Evolutionary conservation across 1,139 yeast genomes (phyloP).

Genomic region (Yamadazyma atlantica): DNA sequence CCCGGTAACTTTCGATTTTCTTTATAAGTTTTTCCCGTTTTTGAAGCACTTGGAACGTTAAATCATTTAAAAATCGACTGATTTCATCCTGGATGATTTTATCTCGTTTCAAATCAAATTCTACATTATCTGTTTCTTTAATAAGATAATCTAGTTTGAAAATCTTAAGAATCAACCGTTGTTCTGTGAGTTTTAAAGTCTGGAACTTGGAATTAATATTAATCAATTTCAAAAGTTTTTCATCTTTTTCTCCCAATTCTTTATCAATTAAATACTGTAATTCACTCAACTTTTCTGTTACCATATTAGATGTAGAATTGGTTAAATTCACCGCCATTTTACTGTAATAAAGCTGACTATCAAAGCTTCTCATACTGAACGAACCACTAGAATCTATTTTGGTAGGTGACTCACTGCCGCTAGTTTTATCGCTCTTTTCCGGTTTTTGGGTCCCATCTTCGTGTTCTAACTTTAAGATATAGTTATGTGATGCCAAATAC

Average conservation of each 20-base stretch:
- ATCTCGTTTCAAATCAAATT: slow-evolving; percentile 22
- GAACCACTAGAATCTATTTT: slow-evolving; percentile 11
- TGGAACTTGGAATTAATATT: slow-evolving; percentile 22
- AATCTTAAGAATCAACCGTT: slow-evolving; percentile 30
- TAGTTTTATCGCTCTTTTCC: slow-evolving; percentile 5
- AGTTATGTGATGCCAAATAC: slow-evolving; percentile 46
- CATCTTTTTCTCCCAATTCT: slow-evolving; percentile 42
- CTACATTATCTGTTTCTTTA: slow-evolving; percentile 18
- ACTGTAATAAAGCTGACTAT: slow-evolving; percentile 37
- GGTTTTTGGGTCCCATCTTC: slow-evolving; percentile 6
- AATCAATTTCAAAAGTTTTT: slow-evolving; percentile 28
- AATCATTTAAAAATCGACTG: slow-evolving; percentile 38
- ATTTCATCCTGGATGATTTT: slow-evolving; percentile 45
- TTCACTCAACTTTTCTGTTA: slow-evolving; percentile 43
- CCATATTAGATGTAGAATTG: slow-evolving; percentile 31
- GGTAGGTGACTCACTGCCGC: slow-evolving; percentile 6
- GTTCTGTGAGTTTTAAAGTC: slow-evolving; percentile 33
- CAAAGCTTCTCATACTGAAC: slow-evolving; percentile 31
- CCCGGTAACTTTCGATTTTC: slow-evolving; percentile 18
- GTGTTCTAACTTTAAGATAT: slow-evolving; percentile 26
- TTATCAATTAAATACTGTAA: slow-evolving; percentile 40
- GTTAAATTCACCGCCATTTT: slow-evolving; percentile 39
- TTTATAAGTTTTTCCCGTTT: slow-evolving; percentile 31
- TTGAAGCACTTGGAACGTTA: slow-evolving; percentile 37
- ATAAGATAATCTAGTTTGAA: slow-evolving; percentile 42